Base-by-base conservation (phyloP, 441 rosid species). In the Populus tomentosa region DNA sequence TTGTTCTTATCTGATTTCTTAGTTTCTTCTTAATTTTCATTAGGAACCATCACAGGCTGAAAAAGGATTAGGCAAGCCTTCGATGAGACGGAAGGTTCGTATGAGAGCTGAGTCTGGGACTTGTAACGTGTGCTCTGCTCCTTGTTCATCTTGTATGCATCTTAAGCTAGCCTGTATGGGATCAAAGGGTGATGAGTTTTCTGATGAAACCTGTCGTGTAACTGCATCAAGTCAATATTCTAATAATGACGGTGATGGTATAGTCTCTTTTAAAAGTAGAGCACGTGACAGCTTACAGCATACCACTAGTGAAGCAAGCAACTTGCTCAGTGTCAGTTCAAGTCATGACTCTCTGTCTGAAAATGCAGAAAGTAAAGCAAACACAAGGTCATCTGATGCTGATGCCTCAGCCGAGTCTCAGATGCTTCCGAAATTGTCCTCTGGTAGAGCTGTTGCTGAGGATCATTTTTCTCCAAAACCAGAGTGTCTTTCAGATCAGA, bases 111-210 rank as follows among this genome's bases (percentile, higher is more conserved):
- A 90, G 83, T 92, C 94, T 78, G 97, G 97, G 85, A 94, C 92
- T 76, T 90, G 96, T 83, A 90, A 90, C 83, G 90, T 88, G 75
- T 92, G 94, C 80, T 91, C 86, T 73, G 89, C 97, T 77, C 93
- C 97, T 83, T 90, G 97, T 86, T 91, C 97, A 71, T 95, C 97
- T 65, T 95, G 98, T 82, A 89, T 89, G 93, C 98, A 92, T 82
- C 90, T 78, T 77, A 87, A 82, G 78, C 76, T 77, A 75, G 87
- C 84, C 81, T 77, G 76, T 73, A 84, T 88, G 85, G 92, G 86
- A 80, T 86, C 89, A 38, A 90, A 90, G 79, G 83, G 62, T 71
- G 88, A 81, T 10, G 96, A 87, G 79, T 84, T 81, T 78, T 88
- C 92, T 20, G 96, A 92, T 86, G 97, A 91, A 77, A 89, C 83